phyloP scores from a whole-genome alignment of 2,329 filamentous ascomycete genomes.

The Byssochlamys sp. region DNA sequence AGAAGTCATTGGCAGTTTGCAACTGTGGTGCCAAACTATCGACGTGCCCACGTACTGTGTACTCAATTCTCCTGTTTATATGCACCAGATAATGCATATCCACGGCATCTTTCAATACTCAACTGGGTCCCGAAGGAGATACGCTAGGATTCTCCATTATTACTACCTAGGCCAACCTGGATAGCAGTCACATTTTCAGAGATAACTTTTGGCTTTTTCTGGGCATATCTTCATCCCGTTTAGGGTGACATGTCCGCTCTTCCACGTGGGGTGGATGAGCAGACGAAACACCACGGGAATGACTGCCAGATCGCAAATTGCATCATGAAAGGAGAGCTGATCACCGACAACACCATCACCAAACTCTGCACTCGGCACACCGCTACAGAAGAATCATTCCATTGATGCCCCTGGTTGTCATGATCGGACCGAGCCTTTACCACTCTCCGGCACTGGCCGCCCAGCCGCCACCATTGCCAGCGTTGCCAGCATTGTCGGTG shows the following conservation, averaged over 20 bases:
- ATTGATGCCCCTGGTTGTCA: not conserved
- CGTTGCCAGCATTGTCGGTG: not conserved
- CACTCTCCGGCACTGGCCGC: slow-evolving; percentile 1
- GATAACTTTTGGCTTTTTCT: not conserved
- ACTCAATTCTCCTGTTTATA: not conserved
- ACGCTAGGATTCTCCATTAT: not conserved
- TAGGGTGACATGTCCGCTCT: not conserved
- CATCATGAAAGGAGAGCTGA: not conserved
- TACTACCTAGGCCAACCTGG: not conserved
- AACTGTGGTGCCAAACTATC: not conserved
- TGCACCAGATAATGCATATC: not conserved
- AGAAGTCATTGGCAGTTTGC: not conserved
- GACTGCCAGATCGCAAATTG: not conserved
- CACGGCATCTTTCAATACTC: not conserved
- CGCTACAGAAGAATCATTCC: not conserved
- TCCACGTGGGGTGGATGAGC: not conserved
- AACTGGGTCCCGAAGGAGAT: not conserved
- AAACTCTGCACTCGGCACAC: not conserved
- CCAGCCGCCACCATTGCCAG: not conserved
- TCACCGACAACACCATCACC: not conserved
- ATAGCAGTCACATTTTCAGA: not conserved
- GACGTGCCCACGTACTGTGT: not conserved
- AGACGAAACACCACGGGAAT: not conserved
- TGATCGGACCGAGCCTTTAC: not conserved
- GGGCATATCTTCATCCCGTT: not conserved